Conservation (phyloP, 345 rosid species). For the Camelina laxa region DNA sequence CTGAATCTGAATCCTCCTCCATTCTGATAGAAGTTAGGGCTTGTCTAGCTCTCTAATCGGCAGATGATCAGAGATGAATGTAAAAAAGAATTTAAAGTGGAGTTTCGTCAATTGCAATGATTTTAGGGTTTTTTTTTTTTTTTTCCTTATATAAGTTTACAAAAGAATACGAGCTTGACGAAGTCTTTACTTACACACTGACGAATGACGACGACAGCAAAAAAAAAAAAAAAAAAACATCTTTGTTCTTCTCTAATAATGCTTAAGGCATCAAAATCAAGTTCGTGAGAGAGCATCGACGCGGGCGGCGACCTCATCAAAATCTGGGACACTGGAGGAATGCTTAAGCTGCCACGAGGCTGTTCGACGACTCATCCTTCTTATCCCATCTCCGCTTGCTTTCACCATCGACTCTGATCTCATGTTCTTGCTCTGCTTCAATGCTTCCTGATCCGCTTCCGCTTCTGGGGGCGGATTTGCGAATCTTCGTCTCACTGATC, state of each 20-base stretch:
- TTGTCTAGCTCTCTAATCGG: neutral
- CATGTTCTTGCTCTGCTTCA: slow-evolving; percentile 26
- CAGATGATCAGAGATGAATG: neutral
- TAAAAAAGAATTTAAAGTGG: neutral
- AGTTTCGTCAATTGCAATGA: neutral
- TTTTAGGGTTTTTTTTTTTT: too few relatives aligned
- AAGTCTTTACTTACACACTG: too few relatives aligned
- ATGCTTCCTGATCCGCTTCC: slow-evolving; percentile 21
- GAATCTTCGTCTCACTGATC: slow-evolving; percentile 63
- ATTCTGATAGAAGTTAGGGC: too few relatives aligned
- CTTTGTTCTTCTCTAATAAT: neutral
- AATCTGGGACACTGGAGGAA: slow-evolving; percentile 25
- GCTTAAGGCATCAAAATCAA: slow-evolving; percentile 20
- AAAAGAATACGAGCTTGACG: too few relatives aligned
- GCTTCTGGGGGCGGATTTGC: slow-evolving; percentile 46
- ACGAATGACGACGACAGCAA: too few relatives aligned
- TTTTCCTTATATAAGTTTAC: too few relatives aligned
- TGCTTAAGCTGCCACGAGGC: slow-evolving; percentile 38
- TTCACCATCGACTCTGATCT: slow-evolving; percentile 36
- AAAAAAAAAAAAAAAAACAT: too few relatives aligned
- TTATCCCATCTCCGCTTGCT: slow-evolving; percentile 20
- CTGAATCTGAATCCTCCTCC: slow-evolving; percentile 36
- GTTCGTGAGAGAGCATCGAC: slow-evolving; percentile 38
- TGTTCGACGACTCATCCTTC: slow-evolving; percentile 41
- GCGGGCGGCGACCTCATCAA: slow-evolving; percentile 47